Evolutionary conservation across 345 rosid genomes (phyloP).

Genomic region (Aegle marmelos): DNA sequence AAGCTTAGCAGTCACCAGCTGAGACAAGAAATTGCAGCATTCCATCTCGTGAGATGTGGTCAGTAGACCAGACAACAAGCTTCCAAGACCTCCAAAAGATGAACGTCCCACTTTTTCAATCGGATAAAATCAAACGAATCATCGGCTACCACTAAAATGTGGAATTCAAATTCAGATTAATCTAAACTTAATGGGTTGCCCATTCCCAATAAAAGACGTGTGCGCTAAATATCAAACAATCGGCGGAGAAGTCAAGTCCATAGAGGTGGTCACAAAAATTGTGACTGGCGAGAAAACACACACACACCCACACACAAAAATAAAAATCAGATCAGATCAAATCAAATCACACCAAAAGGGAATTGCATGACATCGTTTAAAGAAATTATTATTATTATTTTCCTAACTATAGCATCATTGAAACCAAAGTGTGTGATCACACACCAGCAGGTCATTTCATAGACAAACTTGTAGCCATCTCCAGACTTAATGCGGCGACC

Average conservation of each 20-base stretch:
- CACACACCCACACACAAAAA: too few species aligned
- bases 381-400: too few species aligned
- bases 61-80: slow-evolving; percentile 3
- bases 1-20: slow-evolving; percentile 11
- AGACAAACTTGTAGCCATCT: slow-evolving; percentile 11
- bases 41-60: slow-evolving; percentile 4
- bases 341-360: not conserved
- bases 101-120: slow-evolving; percentile 6
- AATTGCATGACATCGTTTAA: too few species aligned
- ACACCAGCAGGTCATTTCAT: not conserved
- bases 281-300: too few species aligned
- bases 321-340: not conserved
- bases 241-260: not conserved
- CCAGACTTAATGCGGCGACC: too few species aligned
- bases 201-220: too few species aligned
- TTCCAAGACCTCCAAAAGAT: not conserved
- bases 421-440: too few species aligned
- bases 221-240: too few species aligned
- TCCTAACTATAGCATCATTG: too few species aligned
- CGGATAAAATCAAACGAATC: not conserved
- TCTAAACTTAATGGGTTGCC: too few species aligned
- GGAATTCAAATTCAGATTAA: not conserved
- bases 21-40: slow-evolving; percentile 8
- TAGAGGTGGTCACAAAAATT: not conserved
- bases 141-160: not conserved